Conservation (phyloP, 2,329 filamentous ascomycete genomes). For the Aspergillus clavatus region DNA sequence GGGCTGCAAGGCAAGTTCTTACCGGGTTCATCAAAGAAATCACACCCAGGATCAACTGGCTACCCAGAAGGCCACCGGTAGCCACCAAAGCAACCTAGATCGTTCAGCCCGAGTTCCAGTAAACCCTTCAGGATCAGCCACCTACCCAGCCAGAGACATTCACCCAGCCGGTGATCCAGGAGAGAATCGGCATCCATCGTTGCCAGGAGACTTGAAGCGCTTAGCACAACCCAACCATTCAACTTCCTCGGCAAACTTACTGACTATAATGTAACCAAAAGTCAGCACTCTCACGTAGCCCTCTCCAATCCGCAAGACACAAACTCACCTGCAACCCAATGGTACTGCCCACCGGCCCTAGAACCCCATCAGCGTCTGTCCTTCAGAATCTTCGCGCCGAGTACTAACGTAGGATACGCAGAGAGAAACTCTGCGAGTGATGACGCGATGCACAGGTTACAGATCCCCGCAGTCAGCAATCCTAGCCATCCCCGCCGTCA, state of each 20-base stretch:
- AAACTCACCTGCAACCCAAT: conserved; percentile 59
- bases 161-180: conserved; percentile 65
- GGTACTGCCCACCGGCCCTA: conserved; percentile 59
- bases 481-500: conserved; percentile 21
- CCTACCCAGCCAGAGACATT: conserved; percentile 69
- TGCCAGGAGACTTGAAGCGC: conserved; percentile 51
- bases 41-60: conserved; percentile 61
- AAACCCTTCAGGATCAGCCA: no score
- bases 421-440: conserved; percentile 68
- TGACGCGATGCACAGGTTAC: conserved; percentile 64
- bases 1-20: conserved; percentile 2
- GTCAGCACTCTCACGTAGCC: not conserved
- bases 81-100: conserved; percentile 55
- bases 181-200: conserved; percentile 57
- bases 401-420: conserved; percentile 51
- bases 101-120: no score
- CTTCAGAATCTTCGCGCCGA: not conserved
- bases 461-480: conserved; percentile 57
- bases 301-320: not conserved
- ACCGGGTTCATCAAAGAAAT: conserved; percentile 57
- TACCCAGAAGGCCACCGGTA: conserved; percentile 63
- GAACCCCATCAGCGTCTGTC: conserved; percentile 9
- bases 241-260: conserved; percentile 32
- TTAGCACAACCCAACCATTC: not conserved
- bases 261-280: conserved; percentile 15